Percentiles rank a stretch among this genome's conserved stretches.
Conservation (phyloP, 1,284 basidiomycete species). For the Schizophyllum commune region DNA sequence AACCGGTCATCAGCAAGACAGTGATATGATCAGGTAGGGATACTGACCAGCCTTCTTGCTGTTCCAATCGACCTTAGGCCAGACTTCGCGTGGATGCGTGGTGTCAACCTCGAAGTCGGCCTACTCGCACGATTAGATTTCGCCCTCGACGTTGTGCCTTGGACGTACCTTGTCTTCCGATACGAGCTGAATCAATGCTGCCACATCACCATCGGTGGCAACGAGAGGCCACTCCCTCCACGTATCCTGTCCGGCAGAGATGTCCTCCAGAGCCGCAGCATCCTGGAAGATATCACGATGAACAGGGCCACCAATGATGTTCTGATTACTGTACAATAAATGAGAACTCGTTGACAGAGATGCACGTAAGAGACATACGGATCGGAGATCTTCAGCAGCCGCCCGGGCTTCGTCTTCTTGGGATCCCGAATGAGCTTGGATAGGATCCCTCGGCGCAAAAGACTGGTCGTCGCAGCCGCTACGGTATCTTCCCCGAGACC, state of each 20-base stretch:
- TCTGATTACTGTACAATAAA: constrained; percentile 46
- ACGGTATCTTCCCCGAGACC: constrained; percentile 46
- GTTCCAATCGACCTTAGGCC: constrained; percentile 62
- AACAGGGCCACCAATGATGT: constrained; percentile 58
- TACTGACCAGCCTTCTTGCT: constrained; percentile 74
- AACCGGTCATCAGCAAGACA: constrained; percentile 1
- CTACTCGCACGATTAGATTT: constrained; percentile 25
- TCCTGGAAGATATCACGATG: constrained; percentile 60
- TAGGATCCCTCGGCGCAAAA: constrained; percentile 54
- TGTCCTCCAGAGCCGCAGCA: constrained; percentile 54
- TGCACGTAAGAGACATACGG: constrained; percentile 21
- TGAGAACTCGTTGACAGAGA: neutral
- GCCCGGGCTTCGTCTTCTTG: constrained; percentile 52
- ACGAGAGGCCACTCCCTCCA: constrained; percentile 69
- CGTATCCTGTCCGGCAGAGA: constrained; percentile 37
- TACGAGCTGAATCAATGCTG: constrained; percentile 61
- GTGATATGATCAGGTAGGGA: neutral
- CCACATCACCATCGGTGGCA: constrained; percentile 66
- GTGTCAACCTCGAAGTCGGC: constrained; percentile 63
- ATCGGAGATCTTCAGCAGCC: constrained; percentile 70
- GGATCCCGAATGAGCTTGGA: constrained; percentile 61
- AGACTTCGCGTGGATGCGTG: constrained; percentile 43
- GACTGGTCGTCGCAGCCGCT: constrained; percentile 44
- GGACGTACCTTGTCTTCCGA: constrained; percentile 56
- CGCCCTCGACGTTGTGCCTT: neutral